Conservation (phyloP, 2,329 filamentous ascomycete species). For the Penicillium sp. region DNA sequence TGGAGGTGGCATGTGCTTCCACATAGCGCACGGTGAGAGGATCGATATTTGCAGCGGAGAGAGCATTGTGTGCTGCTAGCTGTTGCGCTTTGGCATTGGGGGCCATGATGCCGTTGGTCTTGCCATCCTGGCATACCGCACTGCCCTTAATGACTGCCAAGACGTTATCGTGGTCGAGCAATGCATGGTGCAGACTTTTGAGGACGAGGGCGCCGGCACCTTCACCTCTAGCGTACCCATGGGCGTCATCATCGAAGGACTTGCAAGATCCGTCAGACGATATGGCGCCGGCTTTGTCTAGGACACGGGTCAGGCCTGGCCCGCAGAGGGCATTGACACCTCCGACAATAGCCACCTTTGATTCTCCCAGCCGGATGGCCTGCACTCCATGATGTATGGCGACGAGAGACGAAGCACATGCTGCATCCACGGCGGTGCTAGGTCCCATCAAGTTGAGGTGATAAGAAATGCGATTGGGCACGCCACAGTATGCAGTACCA, state of each 20-base stretch:
- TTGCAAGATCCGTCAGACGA: constrained; percentile 30
- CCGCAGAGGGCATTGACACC: constrained; percentile 36
- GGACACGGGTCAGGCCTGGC: constrained; percentile 33
- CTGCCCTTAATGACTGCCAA: constrained; percentile 31
- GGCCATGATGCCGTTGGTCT: constrained; percentile 38
- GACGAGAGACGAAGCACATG: constrained; percentile 25
- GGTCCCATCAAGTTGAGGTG: constrained; percentile 26
- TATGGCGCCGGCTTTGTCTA: constrained; percentile 30
- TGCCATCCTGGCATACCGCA: constrained; percentile 34
- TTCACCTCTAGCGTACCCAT: constrained; percentile 34
- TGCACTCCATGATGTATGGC: constrained; percentile 20
- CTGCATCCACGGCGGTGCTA: constrained; percentile 24
- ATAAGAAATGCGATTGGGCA: constrained; percentile 29
- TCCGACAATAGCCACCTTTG: constrained; percentile 16
- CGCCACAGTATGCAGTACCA: constrained; percentile 39
- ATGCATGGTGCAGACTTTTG: constrained; percentile 25
- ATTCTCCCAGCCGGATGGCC: constrained; percentile 16
- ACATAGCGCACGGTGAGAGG: constrained; percentile 18
- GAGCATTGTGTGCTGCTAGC: constrained; percentile 25
- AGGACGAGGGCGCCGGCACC: constrained; percentile 32
- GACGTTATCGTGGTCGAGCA: constrained; percentile 31
- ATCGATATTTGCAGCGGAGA: constrained; percentile 15
- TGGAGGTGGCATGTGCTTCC: constrained; percentile 25
- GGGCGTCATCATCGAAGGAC: constrained; percentile 32
- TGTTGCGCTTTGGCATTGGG: constrained; percentile 33